phyloP scores from a whole-genome alignment of 768 basidiomycete genomes.

The Rhodotorula kratochvilovae region DNA sequence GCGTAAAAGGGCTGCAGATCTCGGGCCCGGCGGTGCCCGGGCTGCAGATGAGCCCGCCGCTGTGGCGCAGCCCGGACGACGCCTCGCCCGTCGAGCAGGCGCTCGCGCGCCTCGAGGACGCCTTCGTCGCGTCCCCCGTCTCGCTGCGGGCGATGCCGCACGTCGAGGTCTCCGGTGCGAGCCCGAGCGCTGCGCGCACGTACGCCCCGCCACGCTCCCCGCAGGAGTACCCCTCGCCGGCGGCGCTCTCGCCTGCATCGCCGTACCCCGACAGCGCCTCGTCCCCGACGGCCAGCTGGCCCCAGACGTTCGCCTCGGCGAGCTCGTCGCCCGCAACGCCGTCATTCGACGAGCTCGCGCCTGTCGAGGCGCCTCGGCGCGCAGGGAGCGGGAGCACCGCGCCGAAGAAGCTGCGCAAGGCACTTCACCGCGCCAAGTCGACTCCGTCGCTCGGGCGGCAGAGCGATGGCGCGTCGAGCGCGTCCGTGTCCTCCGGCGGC shows the following conservation, averaged over 20 bases:
- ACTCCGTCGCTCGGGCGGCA: not conserved
- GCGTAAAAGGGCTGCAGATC: conserved; percentile 14
- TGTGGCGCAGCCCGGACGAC: not conserved
- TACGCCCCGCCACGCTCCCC: not conserved
- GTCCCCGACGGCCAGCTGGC: not conserved
- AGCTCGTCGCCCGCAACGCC: not conserved
- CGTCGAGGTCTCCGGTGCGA: not conserved
- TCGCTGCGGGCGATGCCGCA: not conserved
- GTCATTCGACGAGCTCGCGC: not conserved
- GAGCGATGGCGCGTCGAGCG: not conserved
- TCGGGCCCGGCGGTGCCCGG: not conserved
- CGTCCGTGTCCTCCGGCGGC: not conserved
- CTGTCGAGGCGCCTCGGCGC: not conserved
- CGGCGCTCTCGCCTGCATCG: not conserved
- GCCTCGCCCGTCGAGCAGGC: conserved; percentile 4
- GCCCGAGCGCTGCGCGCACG: not conserved
- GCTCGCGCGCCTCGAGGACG: not conserved
- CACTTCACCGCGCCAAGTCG: conserved; percentile 1
- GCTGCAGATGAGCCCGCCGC: not conserved
- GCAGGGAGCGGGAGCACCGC: not conserved
- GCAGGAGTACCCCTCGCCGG: not conserved
- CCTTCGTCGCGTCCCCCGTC: conserved; percentile 6
- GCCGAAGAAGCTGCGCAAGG: conserved; percentile 32
- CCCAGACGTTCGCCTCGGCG: conserved; percentile 4
- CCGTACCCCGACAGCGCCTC: no score